phyloP scores from a whole-genome alignment of 139 green algal genomes.

The Raphidocelis subcapitata region DNA sequence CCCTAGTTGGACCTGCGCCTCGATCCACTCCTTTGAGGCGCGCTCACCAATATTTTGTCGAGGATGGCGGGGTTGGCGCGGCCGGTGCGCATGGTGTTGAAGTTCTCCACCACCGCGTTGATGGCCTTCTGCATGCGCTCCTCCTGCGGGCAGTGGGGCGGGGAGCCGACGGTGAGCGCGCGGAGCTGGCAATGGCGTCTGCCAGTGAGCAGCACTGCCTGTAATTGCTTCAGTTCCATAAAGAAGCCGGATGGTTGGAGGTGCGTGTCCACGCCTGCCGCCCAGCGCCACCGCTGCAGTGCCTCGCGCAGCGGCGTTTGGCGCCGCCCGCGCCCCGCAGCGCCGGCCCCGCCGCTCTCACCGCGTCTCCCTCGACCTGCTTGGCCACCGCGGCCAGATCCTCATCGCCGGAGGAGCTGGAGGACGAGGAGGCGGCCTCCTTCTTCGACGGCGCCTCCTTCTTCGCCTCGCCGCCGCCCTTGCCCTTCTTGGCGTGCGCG shows the following conservation, averaged over 20 bases:
- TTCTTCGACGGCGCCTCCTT: neutral
- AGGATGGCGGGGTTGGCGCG: constrained; percentile 88
- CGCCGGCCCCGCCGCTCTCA: neutral
- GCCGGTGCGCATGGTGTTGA: constrained; percentile 91
- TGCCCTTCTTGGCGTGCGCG: neutral
- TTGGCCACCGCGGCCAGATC: constrained; percentile 24
- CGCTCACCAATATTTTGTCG: constrained; percentile 78
- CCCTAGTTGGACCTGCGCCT: neutral
- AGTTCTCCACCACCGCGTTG: constrained; percentile 55
- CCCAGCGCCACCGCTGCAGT: neutral
- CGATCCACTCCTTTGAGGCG: neutral
- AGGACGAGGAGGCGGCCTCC: neutral
- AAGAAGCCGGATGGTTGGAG: too few relatives aligned
- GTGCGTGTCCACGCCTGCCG: neutral
- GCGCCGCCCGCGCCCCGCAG: neutral
- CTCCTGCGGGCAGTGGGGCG: constrained; percentile 29
- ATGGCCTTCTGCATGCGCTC: constrained; percentile 86
- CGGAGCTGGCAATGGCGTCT: neutral
- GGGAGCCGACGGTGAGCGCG: neutral
- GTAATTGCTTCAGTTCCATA: neutral
- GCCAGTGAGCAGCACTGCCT: neutral
- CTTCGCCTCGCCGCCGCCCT: neutral
- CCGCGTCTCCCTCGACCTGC: constrained; percentile 15
- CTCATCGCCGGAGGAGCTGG: constrained; percentile 5
- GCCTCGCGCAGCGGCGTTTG: neutral